Evolutionary conservation across 768 basidiomycete species (phyloP), one percentile per base, ranked within the genome.

Genomic region (Tricholoma flavovirens): DNA sequence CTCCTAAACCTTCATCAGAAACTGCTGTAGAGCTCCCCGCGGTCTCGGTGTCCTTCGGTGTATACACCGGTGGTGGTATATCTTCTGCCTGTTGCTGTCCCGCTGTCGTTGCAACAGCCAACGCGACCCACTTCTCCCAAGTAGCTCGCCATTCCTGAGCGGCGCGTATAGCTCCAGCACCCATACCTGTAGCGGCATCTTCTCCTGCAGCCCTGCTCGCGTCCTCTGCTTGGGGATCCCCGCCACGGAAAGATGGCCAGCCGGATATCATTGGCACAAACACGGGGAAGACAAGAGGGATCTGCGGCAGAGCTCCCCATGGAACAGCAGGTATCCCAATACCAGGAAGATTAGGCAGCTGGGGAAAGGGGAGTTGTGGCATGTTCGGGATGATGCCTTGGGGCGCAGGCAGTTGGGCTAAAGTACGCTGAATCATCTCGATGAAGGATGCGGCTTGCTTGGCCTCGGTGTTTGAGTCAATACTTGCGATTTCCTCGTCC

Each of bases 241-340:
- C 82, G 53, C 83, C 79, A 55, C 86, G 73, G 68, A 90, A 82
- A 15, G 83, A 79, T 1, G 83, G 78, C 83, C 83, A 86, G 19
- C 74, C 77, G 30, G 86, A 81, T 66, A 76, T 77, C 67, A 77
- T 77, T 3, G 90, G 88, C 14, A 91, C 83, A 57, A 85, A 80
- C 21, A 91, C 79, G 15, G 90, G 89, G 78, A 93, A 91, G 11
- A 88, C 87, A 71, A 88, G 76, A 2, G 86, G 86, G 55, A 88
- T 77, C 58, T 87, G 86, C 4, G 84, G 84, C 14, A 87, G 65
- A 24, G 79, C 78, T 45, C 67, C 76, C 85, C 84, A 85, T 32
- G 81, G 80, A 49, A 84, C 80, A 38, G 77, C 75, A 24, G 86
- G 83, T 54, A 90, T 80, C 57, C 82, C 84, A 5, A 89, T 78